Evolutionary conservation across 805 yeast species (phyloP).

Genomic region (Saccharomyces mikatae): DNA sequence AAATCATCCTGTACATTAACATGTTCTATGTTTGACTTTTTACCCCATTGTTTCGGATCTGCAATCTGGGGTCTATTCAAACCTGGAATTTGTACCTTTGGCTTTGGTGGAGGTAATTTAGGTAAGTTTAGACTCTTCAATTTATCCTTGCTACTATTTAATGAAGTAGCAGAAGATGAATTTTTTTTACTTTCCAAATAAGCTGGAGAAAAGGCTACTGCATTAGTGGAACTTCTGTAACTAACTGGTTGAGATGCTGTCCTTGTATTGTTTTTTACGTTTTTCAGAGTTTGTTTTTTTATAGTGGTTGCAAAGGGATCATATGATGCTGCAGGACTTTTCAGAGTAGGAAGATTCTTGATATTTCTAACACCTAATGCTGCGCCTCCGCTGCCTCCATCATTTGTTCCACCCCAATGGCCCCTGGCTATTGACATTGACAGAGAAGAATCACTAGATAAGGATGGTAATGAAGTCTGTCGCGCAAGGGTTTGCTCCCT

Average conservation of each 20-base stretch:
- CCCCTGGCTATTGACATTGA: constrained; percentile 17
- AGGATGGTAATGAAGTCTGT: constrained; percentile 21
- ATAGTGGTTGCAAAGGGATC: constrained; percentile 15
- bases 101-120: constrained; percentile 33
- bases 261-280: background rate
- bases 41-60: constrained; percentile 34
- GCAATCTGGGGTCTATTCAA: constrained; percentile 39
- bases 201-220: constrained; percentile 22
- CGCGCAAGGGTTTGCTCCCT: constrained; percentile 19
- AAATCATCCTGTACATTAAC: constrained; percentile 5
- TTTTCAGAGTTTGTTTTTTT: background rate
- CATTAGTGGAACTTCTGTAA: constrained; percentile 13
- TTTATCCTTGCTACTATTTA: constrained; percentile 9
- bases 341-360: constrained; percentile 30
- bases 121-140: constrained; percentile 37
- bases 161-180: constrained; percentile 16
- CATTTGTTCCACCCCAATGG: constrained; percentile 24
- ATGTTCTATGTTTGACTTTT: constrained; percentile 1
- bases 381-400: constrained; percentile 6
- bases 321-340: constrained; percentile 12
- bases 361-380: background rate
- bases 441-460: constrained; percentile 14
- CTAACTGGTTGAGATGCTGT: background rate
- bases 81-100: constrained; percentile 41
- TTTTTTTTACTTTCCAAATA: constrained; percentile 24